These are phyloP conservation scores for Begonia peltatifolia DNA, from an alignment of 306 rosid genomes.

Conservation along the genomic window DNA sequence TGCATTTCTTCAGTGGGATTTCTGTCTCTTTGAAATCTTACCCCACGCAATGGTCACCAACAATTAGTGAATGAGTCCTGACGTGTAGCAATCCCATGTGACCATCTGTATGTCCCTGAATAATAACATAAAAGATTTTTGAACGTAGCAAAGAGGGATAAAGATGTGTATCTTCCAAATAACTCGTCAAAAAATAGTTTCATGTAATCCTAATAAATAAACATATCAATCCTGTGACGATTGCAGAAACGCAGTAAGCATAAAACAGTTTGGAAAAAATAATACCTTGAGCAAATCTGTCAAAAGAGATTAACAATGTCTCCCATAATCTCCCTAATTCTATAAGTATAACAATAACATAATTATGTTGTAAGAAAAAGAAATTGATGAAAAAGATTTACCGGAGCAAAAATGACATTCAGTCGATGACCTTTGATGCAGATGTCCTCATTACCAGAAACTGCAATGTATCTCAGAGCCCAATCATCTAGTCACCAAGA, in stretches of 20 bases:
- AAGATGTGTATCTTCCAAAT: neutral
- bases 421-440: constrained; percentile 55
- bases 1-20: too few relatives aligned
- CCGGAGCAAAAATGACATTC: constrained; percentile 56
- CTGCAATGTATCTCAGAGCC: constrained; percentile 54
- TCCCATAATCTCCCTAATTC: neutral
- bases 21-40: constrained; percentile 23
- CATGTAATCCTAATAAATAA: neutral
- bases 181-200: neutral
- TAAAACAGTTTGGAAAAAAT: too few relatives aligned
- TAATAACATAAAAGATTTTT: constrained; percentile 3
- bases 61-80: constrained; percentile 55
- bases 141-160: neutral
- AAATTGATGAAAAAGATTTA: constrained; percentile 15
- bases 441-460: constrained; percentile 55
- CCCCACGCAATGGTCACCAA: constrained; percentile 94
- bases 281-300: too few relatives aligned
- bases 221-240: neutral
- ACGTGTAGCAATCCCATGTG: constrained; percentile 73
- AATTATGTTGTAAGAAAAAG: neutral
- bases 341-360: neutral
- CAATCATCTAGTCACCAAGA: constrained; percentile 38
- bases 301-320: neutral
- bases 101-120: constrained; percentile 94
- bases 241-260: too few relatives aligned